Percentiles rank a stretch among this genome's conserved stretches.
Conservation (phyloP, 371 early-diverging fungal species). For the Mortierella sp. region DNA sequence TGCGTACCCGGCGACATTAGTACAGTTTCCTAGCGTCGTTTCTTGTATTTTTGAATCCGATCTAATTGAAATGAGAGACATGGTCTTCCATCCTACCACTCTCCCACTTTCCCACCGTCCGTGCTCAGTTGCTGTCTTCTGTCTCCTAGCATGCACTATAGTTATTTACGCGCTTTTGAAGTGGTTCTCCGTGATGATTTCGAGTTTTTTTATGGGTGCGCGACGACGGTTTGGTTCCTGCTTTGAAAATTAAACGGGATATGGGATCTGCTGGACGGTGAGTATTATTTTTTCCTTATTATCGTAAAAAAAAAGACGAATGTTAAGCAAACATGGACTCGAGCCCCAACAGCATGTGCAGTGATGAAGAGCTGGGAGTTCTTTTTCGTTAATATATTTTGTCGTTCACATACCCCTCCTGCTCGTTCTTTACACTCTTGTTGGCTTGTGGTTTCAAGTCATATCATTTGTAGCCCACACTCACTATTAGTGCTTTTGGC, state of each 20-base stretch:
- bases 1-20: not conserved
- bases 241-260: not conserved
- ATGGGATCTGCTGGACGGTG: not conserved
- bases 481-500: too few species aligned
- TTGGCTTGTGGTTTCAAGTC: not conserved
- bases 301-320: not conserved
- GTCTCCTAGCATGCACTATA: not conserved
- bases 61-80: constrained; percentile 1
- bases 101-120: not conserved
- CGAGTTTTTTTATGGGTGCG: not conserved
- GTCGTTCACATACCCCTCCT: not conserved
- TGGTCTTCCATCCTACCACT: not conserved
- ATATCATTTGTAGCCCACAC: not conserved
- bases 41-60: not conserved
- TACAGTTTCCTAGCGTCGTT: constrained; percentile 10
- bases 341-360: not conserved
- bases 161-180: not conserved
- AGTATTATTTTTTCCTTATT: not conserved
- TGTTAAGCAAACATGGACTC: not conserved
- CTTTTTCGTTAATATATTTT: not conserved
- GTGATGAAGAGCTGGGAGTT: not conserved
- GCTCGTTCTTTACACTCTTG: not conserved
- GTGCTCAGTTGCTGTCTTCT: not conserved
- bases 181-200: not conserved
- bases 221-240: not conserved